Evolutionary conservation across 106 monocot species (phyloP).

Genomic region (Apostasia ramifera): DNA sequence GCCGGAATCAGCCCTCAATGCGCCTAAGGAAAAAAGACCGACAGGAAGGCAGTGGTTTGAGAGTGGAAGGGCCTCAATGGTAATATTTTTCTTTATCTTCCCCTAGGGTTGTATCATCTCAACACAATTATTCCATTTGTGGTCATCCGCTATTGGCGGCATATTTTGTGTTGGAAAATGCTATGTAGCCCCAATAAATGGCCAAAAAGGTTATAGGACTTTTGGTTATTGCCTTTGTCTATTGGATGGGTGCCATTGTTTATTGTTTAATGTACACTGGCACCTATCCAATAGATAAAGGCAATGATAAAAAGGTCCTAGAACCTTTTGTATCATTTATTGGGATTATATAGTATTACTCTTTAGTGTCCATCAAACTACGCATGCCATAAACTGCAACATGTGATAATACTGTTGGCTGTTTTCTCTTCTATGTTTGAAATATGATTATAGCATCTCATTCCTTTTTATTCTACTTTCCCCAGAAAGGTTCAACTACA

Average conservation of each 20-base stretch:
- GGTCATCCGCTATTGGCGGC: no score
- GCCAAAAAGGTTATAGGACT: neutral
- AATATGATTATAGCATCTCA: neutral
- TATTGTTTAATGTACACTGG: no score
- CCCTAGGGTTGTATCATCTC: neutral
- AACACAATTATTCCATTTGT: neutral
- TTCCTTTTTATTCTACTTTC: neutral
- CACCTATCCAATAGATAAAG: no score
- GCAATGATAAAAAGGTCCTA: no score
- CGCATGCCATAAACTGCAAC: neutral
- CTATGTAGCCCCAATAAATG: no score
- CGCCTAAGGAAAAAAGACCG: slow-evolving; percentile 77
- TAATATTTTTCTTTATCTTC: slow-evolving; percentile 16
- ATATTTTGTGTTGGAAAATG: no score
- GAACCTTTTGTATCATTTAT: no score
- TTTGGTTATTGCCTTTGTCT: neutral
- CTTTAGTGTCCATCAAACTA: no score
- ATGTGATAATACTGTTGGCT: neutral
- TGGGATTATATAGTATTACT: no score
- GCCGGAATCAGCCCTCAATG: slow-evolving; percentile 87
- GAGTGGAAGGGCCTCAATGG: slow-evolving; percentile 72
- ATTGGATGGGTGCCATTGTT: no score
- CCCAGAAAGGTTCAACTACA: slow-evolving; percentile 65
- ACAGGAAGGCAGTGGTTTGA: slow-evolving; percentile 89
- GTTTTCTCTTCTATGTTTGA: neutral